Conservation (phyloP, 179 eudicot genomes). For the Camellia oleifera region DNA sequence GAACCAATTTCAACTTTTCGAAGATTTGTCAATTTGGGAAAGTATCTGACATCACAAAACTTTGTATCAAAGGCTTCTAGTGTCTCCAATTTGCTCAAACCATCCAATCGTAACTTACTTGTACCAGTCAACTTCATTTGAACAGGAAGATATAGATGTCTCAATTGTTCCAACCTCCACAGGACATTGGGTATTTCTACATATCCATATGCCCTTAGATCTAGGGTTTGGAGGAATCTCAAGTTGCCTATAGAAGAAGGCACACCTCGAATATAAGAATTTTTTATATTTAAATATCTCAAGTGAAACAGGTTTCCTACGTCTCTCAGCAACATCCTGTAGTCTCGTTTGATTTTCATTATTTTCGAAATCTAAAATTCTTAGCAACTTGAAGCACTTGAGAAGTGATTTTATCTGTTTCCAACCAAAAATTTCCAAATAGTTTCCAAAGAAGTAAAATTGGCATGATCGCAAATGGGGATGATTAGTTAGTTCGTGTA, state of each 20-base stretch:
- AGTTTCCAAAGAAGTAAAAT: background rate
- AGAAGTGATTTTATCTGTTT: background rate
- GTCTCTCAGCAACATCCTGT: conserved; percentile 9
- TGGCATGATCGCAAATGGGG: conserved; percentile 11
- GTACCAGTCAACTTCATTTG: background rate
- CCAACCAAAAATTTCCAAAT: background rate
- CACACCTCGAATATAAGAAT: conserved; percentile 9
- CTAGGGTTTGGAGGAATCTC: conserved; percentile 33
- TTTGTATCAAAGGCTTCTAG: background rate
- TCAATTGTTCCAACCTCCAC: conserved; percentile 16
- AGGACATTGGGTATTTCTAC: conserved; percentile 29
- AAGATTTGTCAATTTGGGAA: conserved; percentile 13
- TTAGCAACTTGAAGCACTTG: conserved; percentile 24
- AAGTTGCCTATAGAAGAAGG: conserved; percentile 30
- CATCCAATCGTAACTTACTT: conserved; percentile 12
- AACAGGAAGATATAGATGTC: conserved; percentile 33
- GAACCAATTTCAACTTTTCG: background rate
- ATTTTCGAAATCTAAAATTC: conserved; percentile 33
- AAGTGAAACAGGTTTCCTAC: conserved; percentile 24
- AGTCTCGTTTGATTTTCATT: background rate
- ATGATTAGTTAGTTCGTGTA: background rate
- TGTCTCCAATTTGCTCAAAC: conserved; percentile 22
- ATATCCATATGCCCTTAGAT: conserved; percentile 22
- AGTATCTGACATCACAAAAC: conserved; percentile 4
- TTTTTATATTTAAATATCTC: conserved; percentile 29